These are phyloP conservation scores for Alternaria panax DNA, from an alignment of 2,329 filamentous ascomycete genomes.

Conservation along the genomic window DNA sequence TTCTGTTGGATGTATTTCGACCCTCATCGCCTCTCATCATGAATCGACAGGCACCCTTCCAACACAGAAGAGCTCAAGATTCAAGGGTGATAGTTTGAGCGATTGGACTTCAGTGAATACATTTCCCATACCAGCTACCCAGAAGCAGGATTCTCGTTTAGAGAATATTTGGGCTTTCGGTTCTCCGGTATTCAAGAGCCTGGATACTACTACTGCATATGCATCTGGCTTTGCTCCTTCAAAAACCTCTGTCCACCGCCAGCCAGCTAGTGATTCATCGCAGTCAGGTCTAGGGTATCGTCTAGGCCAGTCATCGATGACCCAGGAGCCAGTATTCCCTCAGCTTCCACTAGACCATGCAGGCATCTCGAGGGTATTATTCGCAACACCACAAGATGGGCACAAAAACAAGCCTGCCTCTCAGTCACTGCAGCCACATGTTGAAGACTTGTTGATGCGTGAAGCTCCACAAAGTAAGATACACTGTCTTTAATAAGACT, in stretches of 20 bases:
- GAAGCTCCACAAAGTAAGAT: not conserved
- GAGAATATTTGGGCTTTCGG: not conserved
- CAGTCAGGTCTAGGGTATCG: not conserved
- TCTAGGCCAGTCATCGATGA: not conserved
- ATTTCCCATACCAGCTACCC: not conserved
- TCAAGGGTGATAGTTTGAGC: not conserved
- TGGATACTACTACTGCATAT: not conserved
- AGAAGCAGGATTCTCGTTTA: not conserved
- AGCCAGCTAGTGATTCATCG: not conserved
- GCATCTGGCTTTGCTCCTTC: not conserved
- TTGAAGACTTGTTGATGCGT: not conserved
- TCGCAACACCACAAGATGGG: not conserved
- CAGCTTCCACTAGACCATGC: not conserved
- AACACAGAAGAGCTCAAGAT: not conserved
- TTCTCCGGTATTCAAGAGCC: not conserved
- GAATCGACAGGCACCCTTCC: not conserved
- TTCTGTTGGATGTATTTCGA: too few species aligned
- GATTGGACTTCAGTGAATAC: not conserved
- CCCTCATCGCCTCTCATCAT: not conserved
- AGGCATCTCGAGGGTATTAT: not conserved
- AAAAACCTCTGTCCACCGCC: not conserved
- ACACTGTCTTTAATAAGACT: too few species aligned
- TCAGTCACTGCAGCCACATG: not conserved
- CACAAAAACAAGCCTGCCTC: not conserved
- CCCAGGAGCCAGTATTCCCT: not conserved